Conservation (phyloP, 345 rosid genomes). For the Salix purpurea region DNA sequence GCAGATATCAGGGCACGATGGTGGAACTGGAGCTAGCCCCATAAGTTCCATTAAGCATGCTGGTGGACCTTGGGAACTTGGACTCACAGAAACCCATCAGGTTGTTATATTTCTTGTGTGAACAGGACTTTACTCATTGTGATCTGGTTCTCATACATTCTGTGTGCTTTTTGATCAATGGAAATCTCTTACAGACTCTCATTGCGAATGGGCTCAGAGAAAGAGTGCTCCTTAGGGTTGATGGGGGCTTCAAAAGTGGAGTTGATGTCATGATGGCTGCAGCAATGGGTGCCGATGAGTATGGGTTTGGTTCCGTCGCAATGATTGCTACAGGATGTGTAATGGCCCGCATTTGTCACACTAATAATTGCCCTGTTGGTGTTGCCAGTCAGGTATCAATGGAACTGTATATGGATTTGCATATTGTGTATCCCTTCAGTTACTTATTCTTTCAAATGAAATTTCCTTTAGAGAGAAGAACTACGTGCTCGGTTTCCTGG, state of each 20-base stretch:
- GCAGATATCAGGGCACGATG: conserved; percentile 99
- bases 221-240: conserved; percentile 90
- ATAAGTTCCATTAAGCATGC: conserved; percentile 98
- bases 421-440: not conserved
- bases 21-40: conserved; percentile 99
- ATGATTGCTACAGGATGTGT: conserved; percentile 99
- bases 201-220: conserved; percentile 91
- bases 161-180: conserved; percentile 12
- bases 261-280: conserved; percentile 96
- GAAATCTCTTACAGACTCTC: conserved; percentile 63
- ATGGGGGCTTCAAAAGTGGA: conserved; percentile 95
- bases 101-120: conserved; percentile 30
- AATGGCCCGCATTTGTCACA: conserved; percentile 99
- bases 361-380: conserved; percentile 99
- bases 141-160: conserved; percentile 2
- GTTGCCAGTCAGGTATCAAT: conserved; percentile 89
- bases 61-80: conserved; percentile 99
- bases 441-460: conserved; percentile 7
- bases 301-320: conserved; percentile 97
- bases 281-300: conserved; percentile 96
- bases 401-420: conserved; percentile 10
- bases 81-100: conserved; percentile 88
- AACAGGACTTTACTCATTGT: conserved; percentile 2
- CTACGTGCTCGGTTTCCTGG: conserved; percentile 98
- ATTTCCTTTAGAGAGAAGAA: conserved; percentile 73